Conservation (phyloP, 129 eudicot genomes). For the Flaveria linearis region DNA sequence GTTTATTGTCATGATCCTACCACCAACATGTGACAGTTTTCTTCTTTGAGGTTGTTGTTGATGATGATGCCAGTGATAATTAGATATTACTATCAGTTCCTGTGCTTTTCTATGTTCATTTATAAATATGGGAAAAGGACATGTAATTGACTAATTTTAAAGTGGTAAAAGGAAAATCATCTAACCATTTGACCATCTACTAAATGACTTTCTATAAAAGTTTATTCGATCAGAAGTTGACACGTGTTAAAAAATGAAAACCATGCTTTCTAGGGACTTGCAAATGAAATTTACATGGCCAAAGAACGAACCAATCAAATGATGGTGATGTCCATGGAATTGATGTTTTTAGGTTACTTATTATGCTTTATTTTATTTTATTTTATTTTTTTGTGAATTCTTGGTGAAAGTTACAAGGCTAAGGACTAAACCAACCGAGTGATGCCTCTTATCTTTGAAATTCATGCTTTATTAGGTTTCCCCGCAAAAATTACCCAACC, state of each 20-base stretch:
- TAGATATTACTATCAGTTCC: neutral
- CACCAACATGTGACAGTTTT: slow-evolving; percentile 10
- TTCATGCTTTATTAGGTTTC: neutral
- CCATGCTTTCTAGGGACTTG: neutral
- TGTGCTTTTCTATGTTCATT: slow-evolving; percentile 18
- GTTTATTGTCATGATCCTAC: neutral
- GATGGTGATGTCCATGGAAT: neutral
- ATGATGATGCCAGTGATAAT: slow-evolving; percentile 3
- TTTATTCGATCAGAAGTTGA: too few relatives aligned
- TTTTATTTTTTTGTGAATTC: neutral
- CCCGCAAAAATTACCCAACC: neutral
- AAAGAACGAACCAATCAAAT: neutral
- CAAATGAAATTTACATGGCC: neutral
- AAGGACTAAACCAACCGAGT: neutral
- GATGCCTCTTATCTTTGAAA: neutral
- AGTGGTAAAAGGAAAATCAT: neutral
- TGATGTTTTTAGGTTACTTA: neutral
- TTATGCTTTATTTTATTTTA: neutral
- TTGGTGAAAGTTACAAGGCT: neutral
- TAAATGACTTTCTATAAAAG: too few relatives aligned
- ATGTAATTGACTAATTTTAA: neutral
- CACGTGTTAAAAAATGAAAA: neutral
- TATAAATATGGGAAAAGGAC: slow-evolving; percentile 5
- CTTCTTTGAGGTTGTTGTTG: slow-evolving; percentile 6
- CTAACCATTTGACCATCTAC: neutral